Evolutionary conservation across 2,329 filamentous ascomycete genomes (phyloP).

Genomic region (Lachnellula hyalina): DNA sequence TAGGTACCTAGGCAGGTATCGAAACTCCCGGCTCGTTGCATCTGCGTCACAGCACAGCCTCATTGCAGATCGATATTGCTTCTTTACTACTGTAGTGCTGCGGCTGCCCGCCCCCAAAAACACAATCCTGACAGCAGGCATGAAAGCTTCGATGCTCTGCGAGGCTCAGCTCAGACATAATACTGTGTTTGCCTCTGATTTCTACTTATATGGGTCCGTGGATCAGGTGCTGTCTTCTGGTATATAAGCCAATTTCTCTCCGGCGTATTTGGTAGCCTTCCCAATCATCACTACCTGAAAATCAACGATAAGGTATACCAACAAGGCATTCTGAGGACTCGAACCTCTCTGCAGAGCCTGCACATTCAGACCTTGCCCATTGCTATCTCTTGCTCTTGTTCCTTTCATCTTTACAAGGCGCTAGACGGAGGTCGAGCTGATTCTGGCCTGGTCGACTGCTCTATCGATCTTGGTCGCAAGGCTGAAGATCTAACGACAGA

Average conservation of each 20-base stretch:
- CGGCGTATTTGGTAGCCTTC: neutral
- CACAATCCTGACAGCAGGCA: neutral
- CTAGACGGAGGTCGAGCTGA: too few species aligned
- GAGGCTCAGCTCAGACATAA: neutral
- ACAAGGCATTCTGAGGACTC: neutral
- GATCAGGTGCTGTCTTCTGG: too few species aligned
- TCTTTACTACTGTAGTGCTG: neutral
- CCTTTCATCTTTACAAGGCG: neutral
- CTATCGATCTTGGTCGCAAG: neutral
- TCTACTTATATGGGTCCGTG: neutral
- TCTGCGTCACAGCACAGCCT: neutral
- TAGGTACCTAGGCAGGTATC: too few species aligned
- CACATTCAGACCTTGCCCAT: neutral
- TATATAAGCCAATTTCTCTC: neutral
- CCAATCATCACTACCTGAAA: neutral
- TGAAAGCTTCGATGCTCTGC: too few species aligned
- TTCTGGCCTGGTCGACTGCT: neutral
- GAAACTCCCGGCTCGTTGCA: too few species aligned
- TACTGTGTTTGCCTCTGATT: neutral
- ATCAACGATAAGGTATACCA: neutral
- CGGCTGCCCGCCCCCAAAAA: neutral
- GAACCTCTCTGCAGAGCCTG: neutral
- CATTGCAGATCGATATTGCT: neutral
- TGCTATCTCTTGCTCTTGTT: neutral
- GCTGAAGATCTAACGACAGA: neutral